Evolutionary conservation across 1,284 basidiomycete species (phyloP).

Genomic region (Butyriboletus appendiculatus): DNA sequence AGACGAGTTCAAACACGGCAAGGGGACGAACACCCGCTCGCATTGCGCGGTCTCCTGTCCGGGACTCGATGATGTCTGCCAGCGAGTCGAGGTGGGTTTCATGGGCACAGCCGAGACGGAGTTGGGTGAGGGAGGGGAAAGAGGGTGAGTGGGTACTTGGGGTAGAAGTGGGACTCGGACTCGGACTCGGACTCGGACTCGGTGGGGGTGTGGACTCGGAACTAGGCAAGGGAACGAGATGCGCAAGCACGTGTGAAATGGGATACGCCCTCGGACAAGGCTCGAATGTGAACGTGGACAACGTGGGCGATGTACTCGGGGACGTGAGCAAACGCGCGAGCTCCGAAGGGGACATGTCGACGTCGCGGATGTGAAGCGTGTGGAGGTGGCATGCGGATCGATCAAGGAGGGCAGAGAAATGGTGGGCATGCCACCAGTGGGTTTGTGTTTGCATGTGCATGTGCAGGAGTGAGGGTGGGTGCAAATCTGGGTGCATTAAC

Average conservation of each 20-base stretch:
- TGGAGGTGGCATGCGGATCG: conserved; percentile 25
- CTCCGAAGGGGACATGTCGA: conserved; percentile 26
- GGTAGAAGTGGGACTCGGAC: background rate
- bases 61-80: conserved; percentile 18
- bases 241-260: conserved; percentile 18
- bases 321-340: conserved; percentile 24
- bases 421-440: conserved; percentile 24
- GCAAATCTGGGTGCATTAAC: conserved; percentile 10
- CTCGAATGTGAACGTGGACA: conserved; percentile 26
- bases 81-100: conserved; percentile 19
- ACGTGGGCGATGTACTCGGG: conserved; percentile 17
- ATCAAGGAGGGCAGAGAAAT: conserved; percentile 27
- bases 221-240: background rate
- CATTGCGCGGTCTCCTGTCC: conserved; percentile 15
- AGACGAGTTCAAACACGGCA: conserved; percentile 25
- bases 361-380: conserved; percentile 21
- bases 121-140: conserved; percentile 21
- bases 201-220: background rate
- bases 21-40: conserved; percentile 14
- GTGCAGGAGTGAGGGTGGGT: background rate
- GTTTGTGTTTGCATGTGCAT: background rate
- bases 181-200: background rate
- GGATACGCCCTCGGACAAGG: conserved; percentile 23
- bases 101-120: conserved; percentile 26
- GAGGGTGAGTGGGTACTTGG: background rate